phyloP scores from a whole-genome alignment of 805 yeast species.

The Suhomyces canberraensis region DNA sequence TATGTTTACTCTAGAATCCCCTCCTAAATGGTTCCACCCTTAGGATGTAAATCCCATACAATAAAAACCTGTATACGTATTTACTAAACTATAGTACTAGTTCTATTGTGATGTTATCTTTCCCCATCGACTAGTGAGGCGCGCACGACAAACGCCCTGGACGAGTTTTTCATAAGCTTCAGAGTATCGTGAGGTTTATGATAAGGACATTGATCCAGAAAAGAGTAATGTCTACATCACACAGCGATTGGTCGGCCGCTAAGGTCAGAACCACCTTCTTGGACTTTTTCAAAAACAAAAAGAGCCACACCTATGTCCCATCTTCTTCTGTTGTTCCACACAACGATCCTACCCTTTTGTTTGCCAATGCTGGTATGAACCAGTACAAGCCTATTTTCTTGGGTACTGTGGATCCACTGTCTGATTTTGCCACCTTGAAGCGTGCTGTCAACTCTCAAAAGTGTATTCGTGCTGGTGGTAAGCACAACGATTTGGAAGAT shows the following conservation, averaged over 20 bases:
- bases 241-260: slow-evolving; percentile 39
- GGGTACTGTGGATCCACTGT: slow-evolving; percentile 95
- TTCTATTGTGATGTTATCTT: too few species aligned
- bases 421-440: slow-evolving; percentile 78
- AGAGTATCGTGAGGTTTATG: slow-evolving; percentile 8
- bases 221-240: slow-evolving; percentile 23
- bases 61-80: too few species aligned
- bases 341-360: slow-evolving; percentile 94
- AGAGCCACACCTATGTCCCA: slow-evolving; percentile 78
- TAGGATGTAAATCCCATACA: too few species aligned
- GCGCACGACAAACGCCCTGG: slow-evolving; percentile 4
- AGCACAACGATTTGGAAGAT: slow-evolving; percentile 96
- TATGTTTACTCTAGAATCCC: too few species aligned
- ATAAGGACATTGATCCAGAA: slow-evolving; percentile 13
- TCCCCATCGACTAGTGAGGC: neutral
- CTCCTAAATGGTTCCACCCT: too few species aligned
- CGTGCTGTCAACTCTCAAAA: slow-evolving; percentile 95
- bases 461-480: slow-evolving; percentile 99
- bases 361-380: slow-evolving; percentile 99
- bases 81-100: too few species aligned
- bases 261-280: slow-evolving; percentile 82
- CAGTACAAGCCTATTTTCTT: slow-evolving; percentile 96
- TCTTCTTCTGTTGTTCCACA: slow-evolving; percentile 95
- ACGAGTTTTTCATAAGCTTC: neutral
- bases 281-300: slow-evolving; percentile 64